phyloP scores from a whole-genome alignment of 495 filamentous ascomycete genomes.

The Hypoxylon fuscum region DNA sequence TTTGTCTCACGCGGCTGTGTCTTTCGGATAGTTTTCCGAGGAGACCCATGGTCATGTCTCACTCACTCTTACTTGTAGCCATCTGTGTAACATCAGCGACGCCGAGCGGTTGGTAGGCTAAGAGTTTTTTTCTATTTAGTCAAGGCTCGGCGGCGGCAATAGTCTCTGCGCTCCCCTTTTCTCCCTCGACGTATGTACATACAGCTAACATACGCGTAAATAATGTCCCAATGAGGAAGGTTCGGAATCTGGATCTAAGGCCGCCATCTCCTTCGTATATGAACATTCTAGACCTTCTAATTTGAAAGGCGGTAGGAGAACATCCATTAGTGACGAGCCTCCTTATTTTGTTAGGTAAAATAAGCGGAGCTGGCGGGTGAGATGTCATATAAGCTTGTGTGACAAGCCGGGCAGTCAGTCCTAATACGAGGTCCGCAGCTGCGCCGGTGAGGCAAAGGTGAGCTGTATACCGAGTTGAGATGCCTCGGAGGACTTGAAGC shows the following conservation, averaged over 20 bases:
- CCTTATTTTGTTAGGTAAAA: not conserved
- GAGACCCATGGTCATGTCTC: slow-evolving; percentile 10
- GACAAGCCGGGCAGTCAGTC: not conserved
- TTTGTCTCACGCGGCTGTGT: slow-evolving; percentile 1
- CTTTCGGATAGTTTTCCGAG: slow-evolving; percentile 26
- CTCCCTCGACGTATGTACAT: not conserved
- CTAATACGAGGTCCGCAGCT: slow-evolving; percentile 21
- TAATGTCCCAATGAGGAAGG: slow-evolving; percentile 29
- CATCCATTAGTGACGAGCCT: not conserved
- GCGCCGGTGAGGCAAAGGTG: slow-evolving; percentile 17
- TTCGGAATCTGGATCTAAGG: slow-evolving; percentile 13
- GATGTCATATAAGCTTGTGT: not conserved
- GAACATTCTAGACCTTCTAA: not conserved
- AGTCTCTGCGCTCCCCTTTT: not conserved
- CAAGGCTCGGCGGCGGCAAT: slow-evolving; percentile 12
- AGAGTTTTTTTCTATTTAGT: not conserved
- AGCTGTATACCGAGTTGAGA: slow-evolving; percentile 11
- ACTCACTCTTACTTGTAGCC: not conserved
- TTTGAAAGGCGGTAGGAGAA: not conserved
- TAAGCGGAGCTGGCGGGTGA: not conserved
- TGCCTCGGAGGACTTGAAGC: slow-evolving; percentile 23
- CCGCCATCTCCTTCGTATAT: too few species aligned
- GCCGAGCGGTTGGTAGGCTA: slow-evolving; percentile 23
- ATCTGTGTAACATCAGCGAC: slow-evolving; percentile 10
- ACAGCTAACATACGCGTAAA: too few species aligned